Base-by-base conservation (phyloP, 1,139 yeast genomes). In the Scheffersomyces segobiensis region DNA sequence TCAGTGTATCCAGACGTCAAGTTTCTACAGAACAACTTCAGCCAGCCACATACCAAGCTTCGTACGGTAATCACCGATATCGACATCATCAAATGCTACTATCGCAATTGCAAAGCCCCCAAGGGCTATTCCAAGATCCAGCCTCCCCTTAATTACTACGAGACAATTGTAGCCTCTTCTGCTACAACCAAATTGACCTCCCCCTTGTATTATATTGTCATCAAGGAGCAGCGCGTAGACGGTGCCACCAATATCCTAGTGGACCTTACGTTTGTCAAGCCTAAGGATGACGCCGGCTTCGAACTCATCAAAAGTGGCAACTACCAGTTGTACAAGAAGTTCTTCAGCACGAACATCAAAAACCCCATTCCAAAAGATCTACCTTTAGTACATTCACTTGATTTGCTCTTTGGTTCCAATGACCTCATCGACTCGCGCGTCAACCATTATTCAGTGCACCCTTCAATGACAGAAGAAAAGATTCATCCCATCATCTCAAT, bases 391-490 rank as follows among this genome's bases (percentile, higher is more conserved):
- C 62, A 74, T 46, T 61, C 66, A 21, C 56, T 74, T 21, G 78
- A 74, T 56, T 63, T 74, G 10, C 64, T 75, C 24, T 67, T 69
- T 53, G 75, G 75, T 17, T 59, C 66, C 52, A 62, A 65, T 50
- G 73, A 69, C 56, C 62, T 67, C 53, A 58, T 59, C 10, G 76
- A 72, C 55, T 56, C 65, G 3, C 56, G 67, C 6, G 55, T 55
- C 14, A 50, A 55, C 59, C 57, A 63, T 59, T 12, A 51, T 19
- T 46, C 65, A 3, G 49, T 59, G 6, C 65, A 58, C 26, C 60
- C 56, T 32, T 20, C 24, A 53, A 18, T 53, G 32, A 39, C 42
- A 48, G 55, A 55, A 10, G 17, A 48, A 48, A 53, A 54, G 2
- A 55, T 60, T 17, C 62, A 59, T 46, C 65, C 67, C 5, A 56